Percentiles rank a stretch among this genome's conserved stretches.
Conservation (phyloP, 78 protist genomes). For the Dictyostelium intermedium region DNA sequence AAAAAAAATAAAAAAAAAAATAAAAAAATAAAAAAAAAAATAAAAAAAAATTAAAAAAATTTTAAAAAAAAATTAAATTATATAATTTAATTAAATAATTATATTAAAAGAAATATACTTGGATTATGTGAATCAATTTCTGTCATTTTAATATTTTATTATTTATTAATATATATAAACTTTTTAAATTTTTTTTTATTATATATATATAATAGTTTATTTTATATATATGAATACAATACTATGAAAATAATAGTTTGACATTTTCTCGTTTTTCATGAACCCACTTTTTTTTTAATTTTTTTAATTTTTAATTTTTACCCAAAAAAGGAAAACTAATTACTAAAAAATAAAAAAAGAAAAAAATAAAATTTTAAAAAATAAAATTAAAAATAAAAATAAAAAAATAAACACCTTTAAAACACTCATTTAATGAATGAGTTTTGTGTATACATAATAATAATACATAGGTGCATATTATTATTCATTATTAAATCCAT, state of each 20-base stretch:
- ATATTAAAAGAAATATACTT: neutral
- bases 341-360: neutral
- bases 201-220: neutral
- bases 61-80: neutral
- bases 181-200: neutral
- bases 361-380: too few relatives aligned
- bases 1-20: too few relatives aligned
- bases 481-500: too few relatives aligned
- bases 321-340: neutral
- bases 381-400: too few relatives aligned
- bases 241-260: neutral
- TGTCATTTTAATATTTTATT: neutral
- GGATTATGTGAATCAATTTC: neutral
- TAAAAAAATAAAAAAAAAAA: neutral
- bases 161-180: neutral
- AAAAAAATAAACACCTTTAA: neutral
- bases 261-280: neutral
- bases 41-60: neutral
- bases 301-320: too few relatives aligned
- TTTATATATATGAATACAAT: neutral
- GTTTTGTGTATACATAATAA: neutral
- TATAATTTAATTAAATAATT: neutral
- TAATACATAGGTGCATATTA: too few relatives aligned
- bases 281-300: neutral
- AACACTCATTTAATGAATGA: neutral